Evolutionary conservation across 2,329 filamentous ascomycete species (phyloP).

Genomic region (Botryotinia calthae): DNA sequence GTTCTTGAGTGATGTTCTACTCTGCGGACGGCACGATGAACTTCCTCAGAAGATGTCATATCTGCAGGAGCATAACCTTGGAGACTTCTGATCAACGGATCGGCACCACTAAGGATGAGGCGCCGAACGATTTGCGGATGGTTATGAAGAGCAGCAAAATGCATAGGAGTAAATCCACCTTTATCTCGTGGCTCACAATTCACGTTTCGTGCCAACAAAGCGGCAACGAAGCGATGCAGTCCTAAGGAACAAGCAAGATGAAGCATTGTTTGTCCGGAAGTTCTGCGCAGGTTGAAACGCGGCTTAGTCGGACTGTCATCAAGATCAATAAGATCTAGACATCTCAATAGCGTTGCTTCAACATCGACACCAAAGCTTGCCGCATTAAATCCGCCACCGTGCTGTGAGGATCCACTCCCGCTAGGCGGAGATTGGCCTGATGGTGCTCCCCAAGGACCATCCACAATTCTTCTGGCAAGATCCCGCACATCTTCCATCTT

Average conservation of each 20-base stretch:
- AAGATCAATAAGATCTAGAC: constrained; percentile 75
- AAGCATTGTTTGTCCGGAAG: constrained; percentile 76
- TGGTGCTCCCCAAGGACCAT: constrained; percentile 50
- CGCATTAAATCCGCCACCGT: constrained; percentile 43
- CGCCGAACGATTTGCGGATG: constrained; percentile 73
- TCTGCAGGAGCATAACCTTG: constrained; percentile 70
- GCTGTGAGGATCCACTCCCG: constrained; percentile 46
- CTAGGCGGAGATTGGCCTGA: constrained; percentile 44
- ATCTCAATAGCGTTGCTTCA: constrained; percentile 56
- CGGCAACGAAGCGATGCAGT: constrained; percentile 71
- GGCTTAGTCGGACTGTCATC: constrained; percentile 69
- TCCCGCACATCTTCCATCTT: constrained; percentile 60
- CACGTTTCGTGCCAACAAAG: constrained; percentile 73
- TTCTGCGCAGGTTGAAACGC: constrained; percentile 61
- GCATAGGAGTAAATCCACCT: constrained; percentile 77
- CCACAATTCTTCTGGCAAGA: constrained; percentile 59
- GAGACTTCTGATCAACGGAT: constrained; percentile 66
- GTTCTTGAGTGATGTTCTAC: constrained; percentile 63
- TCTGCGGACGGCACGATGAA: constrained; percentile 61
- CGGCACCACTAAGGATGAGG: constrained; percentile 70
- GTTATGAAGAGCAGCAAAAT: constrained; percentile 75
- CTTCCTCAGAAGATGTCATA: constrained; percentile 63
- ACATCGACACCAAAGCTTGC: constrained; percentile 38
- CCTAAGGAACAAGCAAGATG: constrained; percentile 76
- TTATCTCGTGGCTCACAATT: constrained; percentile 72